These are phyloP conservation scores for Trypanosoma rangeli DNA, from an alignment of 208 protist genomes.

Conservation along the genomic window DNA sequence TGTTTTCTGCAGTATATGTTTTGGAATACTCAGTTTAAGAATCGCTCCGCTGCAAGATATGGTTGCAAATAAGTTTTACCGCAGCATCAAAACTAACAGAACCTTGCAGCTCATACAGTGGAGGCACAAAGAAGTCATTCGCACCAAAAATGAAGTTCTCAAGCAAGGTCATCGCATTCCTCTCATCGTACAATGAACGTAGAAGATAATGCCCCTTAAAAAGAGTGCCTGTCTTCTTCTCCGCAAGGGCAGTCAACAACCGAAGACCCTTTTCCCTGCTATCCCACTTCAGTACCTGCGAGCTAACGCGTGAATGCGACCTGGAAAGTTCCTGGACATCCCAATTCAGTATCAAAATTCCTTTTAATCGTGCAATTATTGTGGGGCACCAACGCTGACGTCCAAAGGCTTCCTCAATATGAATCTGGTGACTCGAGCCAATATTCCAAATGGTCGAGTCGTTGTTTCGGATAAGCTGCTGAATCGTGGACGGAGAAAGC, in stretches of 20 bases:
- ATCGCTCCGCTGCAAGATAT: neutral
- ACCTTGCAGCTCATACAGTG: slow-evolving; percentile 23
- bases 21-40: neutral
- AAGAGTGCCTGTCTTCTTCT: slow-evolving; percentile 27
- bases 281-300: slow-evolving; percentile 13
- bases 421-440: slow-evolving; percentile 33
- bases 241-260: slow-evolving; percentile 5
- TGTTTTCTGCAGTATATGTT: neutral
- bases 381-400: slow-evolving; percentile 40
- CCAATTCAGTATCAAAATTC: slow-evolving; percentile 70
- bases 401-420: slow-evolving; percentile 41
- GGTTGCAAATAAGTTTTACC: slow-evolving; percentile 21
- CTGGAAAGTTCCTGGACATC: slow-evolving; percentile 30
- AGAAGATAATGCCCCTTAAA: slow-evolving; percentile 51
- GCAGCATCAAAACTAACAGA: slow-evolving; percentile 27
- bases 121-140: neutral
- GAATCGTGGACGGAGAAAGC: slow-evolving; percentile 8
- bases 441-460: slow-evolving; percentile 62
- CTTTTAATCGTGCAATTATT: slow-evolving; percentile 35
- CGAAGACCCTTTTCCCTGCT: neutral
- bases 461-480: slow-evolving; percentile 42
- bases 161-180: slow-evolving; percentile 11
- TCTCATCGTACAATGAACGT: slow-evolving; percentile 43
- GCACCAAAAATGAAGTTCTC: neutral
- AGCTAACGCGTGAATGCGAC: neutral